These are phyloP conservation scores for Trichoderma erinaceum DNA, from an alignment of 495 filamentous ascomycete species.

Conservation along the genomic window DNA sequence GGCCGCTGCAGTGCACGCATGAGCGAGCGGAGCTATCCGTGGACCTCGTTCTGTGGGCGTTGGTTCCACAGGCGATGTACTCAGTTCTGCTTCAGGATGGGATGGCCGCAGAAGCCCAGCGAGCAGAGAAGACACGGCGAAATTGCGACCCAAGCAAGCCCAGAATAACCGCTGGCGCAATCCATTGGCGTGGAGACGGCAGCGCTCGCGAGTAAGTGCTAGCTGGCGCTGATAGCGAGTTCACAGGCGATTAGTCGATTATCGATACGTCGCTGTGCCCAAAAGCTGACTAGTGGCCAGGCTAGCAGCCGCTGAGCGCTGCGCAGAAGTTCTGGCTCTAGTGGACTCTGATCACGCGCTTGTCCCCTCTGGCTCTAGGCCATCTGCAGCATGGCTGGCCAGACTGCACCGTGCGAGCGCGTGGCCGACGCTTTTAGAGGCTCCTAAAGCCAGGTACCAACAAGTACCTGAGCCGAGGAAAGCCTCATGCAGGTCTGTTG, in stretches of 20 bases:
- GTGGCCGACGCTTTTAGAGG: not conserved
- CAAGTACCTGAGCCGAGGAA: not conserved
- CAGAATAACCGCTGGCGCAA: not conserved
- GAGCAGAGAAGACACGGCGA: not conserved
- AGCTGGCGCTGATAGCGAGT: not conserved
- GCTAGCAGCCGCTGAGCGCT: constrained; percentile 9
- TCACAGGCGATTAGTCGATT: not conserved
- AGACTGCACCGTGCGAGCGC: constrained; percentile 4
- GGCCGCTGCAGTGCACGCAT: constrained; percentile 9
- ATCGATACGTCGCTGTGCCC: not conserved
- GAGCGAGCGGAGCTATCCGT: constrained; percentile 9
- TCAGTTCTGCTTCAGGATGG: not conserved
- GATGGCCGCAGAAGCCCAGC: not conserved
- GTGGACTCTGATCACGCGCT: not conserved
- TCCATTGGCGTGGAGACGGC: not conserved
- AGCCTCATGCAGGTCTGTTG: not conserved
- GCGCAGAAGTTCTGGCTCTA: constrained; percentile 2
- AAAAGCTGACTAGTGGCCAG: constrained; percentile 6
- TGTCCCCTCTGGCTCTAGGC: not conserved
- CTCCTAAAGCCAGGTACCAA: not conserved
- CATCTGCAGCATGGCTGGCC: not conserved
- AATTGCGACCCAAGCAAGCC: not conserved
- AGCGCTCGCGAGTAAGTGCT: not conserved
- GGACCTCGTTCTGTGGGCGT: constrained; percentile 1
- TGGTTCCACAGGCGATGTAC: not conserved